A percentile compares a stretch with the other conserved stretches of the same genome.
phyloP scores from a whole-genome alignment of 1,139 yeast genomes.

The Nakaseomyces delphensis region DNA sequence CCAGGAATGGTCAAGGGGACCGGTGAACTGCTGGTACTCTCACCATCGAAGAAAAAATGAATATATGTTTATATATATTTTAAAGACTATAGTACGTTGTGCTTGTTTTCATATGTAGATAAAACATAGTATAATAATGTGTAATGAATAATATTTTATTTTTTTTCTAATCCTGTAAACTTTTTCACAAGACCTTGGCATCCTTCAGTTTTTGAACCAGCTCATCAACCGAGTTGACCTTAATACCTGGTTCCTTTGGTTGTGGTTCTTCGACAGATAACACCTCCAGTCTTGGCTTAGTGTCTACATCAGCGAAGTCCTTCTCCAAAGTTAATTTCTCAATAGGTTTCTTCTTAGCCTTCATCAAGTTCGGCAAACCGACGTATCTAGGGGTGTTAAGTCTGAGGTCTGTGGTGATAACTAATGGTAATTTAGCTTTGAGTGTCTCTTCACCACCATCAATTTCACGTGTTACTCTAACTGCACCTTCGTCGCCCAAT shows the following conservation, averaged over 20 bases:
- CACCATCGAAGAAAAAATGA: slow-evolving; percentile 19
- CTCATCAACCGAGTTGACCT: slow-evolving; percentile 75
- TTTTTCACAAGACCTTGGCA: slow-evolving; percentile 41
- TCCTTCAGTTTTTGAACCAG: slow-evolving; percentile 72
- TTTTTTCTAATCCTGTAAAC: slow-evolving; percentile 3
- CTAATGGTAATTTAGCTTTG: slow-evolving; percentile 68
- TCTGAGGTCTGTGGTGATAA: slow-evolving; percentile 87
- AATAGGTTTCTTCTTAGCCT: slow-evolving; percentile 94
- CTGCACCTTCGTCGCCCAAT: slow-evolving; percentile 39
- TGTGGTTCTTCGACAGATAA: slow-evolving; percentile 81
- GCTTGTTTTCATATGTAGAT: too few relatives aligned
- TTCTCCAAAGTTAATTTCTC: slow-evolving; percentile 45
- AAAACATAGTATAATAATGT: too few relatives aligned
- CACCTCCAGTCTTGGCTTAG: slow-evolving; percentile 56
- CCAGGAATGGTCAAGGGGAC: slow-evolving; percentile 23
- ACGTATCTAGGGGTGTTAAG: slow-evolving; percentile 93
- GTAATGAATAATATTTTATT: slow-evolving; percentile 5
- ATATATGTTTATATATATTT: slow-evolving; percentile 7
- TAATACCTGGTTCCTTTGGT: slow-evolving; percentile 69
- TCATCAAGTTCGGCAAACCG: slow-evolving; percentile 90
- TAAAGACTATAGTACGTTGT: too few relatives aligned
- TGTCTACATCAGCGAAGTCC: slow-evolving; percentile 59
- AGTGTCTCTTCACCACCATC: slow-evolving; percentile 92
- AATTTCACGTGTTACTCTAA: slow-evolving; percentile 79
- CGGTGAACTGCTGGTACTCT: slow-evolving; percentile 11